These are phyloP conservation scores for Dendrothele bispora DNA, from an alignment of 768 basidiomycete genomes.

Conservation along the genomic window DNA sequence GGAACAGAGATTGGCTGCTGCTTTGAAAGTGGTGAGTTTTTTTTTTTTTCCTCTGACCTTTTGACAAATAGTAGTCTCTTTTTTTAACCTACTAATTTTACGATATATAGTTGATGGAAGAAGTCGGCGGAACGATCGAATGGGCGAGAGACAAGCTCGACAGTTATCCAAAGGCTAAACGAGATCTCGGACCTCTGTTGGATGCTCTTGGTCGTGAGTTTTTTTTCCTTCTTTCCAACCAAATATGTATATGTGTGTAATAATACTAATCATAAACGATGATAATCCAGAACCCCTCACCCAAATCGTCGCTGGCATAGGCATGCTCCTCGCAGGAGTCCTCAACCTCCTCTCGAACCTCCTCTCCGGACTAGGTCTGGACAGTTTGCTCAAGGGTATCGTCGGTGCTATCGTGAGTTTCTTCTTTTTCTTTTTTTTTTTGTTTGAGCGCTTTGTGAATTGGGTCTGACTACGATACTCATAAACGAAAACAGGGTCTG, in stretches of 20 bases:
- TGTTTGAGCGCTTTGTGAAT: too few species aligned
- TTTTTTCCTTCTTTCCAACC: not conserved
- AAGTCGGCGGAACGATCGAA: slow-evolving; percentile 35
- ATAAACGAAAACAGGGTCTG: too few species aligned
- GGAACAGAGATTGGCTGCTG: slow-evolving; percentile 37
- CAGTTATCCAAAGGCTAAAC: slow-evolving; percentile 35
- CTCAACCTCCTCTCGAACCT: slow-evolving; percentile 33
- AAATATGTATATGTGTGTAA: too few species aligned
- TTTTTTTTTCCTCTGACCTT: not conserved
- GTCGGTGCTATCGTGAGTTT: slow-evolving; percentile 24
- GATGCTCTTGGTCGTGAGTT: slow-evolving; percentile 33
- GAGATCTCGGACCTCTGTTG: slow-evolving; percentile 34
- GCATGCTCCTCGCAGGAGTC: slow-evolving; percentile 31
- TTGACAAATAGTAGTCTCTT: not conserved
- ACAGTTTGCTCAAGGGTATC: slow-evolving; percentile 30
- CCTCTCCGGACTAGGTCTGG: slow-evolving; percentile 29
- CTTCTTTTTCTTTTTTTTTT: not conserved
- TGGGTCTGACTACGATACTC: too few species aligned
- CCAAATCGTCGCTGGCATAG: slow-evolving; percentile 37
- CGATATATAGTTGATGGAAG: slow-evolving; percentile 28
- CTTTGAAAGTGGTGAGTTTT: slow-evolving; percentile 29
- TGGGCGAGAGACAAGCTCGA: slow-evolving; percentile 36
- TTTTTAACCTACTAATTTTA: not conserved
- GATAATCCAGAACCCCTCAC: slow-evolving; percentile 27
- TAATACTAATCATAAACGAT: not conserved